Evolutionary conservation across 2,329 filamentous ascomycete genomes (phyloP), one percentile per base, ranked within the genome.

Genomic region (Diaporthe ilicicola): DNA sequence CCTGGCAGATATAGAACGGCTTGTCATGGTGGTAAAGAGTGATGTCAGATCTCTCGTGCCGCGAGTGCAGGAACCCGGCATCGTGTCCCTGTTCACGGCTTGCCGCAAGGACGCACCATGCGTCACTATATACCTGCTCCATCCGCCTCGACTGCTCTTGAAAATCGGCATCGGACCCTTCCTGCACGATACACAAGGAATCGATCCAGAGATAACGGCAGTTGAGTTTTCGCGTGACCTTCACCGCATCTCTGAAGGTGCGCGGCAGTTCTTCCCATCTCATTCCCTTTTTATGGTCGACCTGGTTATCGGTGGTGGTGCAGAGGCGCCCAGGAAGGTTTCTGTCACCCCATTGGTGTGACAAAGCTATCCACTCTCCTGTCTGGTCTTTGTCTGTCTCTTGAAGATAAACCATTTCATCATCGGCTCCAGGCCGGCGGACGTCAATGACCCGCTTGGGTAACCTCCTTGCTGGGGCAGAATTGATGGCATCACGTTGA

Each of bases 91-190:
- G 51, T 4, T 74, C 74, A 1, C 73, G 54, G 8, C 73, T 76
- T 12, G 75, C 75, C 3, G 76, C 73, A 15, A 78, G 39, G 10
- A 77, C 75, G 44, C 75, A 78, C 50, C 76, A 76, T 1, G 76
- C 76, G 12, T 56, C 70, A 46, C 55, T 75, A 77, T 2, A 76
- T 74, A 2, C 70, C 55, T 56, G n/a, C n/a, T 77, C 76, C 75
- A 78, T 78, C 12, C 69, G 65, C 27, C 68, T 71, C 1, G 74
- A 69, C 50, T 78, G 70, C 0, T 55, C 27, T 9, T 73, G 22
- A n/a, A 75, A 77, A 67, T 78, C 74, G 1, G 73, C 74, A 3
- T 56, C 70, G 5, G 34, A 32, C 6, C 74, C 65, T 29, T 68
- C n/a, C n/a, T n/a, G 64, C n/a, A 73, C 56, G 34, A 71, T 69